Conservation (phyloP, 2,329 filamentous ascomycete genomes). For the Colletotrichum spinosum region DNA sequence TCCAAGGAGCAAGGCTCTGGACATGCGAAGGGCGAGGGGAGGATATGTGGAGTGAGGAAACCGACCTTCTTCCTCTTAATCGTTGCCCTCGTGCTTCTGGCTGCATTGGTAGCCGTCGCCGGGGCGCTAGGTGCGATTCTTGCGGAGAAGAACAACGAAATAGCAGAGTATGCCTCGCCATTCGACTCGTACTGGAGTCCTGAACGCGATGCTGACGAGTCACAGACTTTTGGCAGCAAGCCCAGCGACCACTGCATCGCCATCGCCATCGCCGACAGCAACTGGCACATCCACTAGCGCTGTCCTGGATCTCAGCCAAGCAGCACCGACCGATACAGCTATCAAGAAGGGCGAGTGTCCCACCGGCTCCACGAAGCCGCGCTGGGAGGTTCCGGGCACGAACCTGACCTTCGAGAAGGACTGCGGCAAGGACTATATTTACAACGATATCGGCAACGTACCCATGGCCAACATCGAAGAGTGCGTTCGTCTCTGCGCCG, state of each 20-base stretch:
- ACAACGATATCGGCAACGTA: conserved; percentile 30
- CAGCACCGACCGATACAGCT: conserved; percentile 27
- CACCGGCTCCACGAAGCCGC: conserved; percentile 2
- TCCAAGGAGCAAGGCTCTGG: not conserved
- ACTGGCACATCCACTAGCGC: not conserved
- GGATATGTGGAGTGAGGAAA: conserved; percentile 28
- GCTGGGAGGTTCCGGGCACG: conserved; percentile 28
- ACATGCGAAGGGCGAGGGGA: not conserved
- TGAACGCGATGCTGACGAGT: not conserved
- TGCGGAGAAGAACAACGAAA: conserved; percentile 19
- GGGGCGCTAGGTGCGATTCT: conserved; percentile 24
- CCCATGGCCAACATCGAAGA: conserved; percentile 31
- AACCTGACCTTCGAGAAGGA: conserved; percentile 34
- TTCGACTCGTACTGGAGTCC: too few relatives aligned
- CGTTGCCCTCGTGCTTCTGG: conserved; percentile 11
- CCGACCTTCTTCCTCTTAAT: conserved; percentile 25
- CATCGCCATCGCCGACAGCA: conserved; percentile 3
- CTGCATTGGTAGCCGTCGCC: conserved; percentile 14
- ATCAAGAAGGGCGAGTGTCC: conserved; percentile 26
- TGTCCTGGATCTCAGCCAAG: conserved; percentile 24
- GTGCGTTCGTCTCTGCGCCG: conserved; percentile 31
- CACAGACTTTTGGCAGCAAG: conserved; percentile 1
- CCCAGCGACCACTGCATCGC: not conserved
- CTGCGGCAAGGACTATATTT: conserved; percentile 31
- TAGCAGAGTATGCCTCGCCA: conserved; percentile 5